Base-by-base conservation (phyloP, 139 green algal species). In the Chlorella vulgaris region DNA sequence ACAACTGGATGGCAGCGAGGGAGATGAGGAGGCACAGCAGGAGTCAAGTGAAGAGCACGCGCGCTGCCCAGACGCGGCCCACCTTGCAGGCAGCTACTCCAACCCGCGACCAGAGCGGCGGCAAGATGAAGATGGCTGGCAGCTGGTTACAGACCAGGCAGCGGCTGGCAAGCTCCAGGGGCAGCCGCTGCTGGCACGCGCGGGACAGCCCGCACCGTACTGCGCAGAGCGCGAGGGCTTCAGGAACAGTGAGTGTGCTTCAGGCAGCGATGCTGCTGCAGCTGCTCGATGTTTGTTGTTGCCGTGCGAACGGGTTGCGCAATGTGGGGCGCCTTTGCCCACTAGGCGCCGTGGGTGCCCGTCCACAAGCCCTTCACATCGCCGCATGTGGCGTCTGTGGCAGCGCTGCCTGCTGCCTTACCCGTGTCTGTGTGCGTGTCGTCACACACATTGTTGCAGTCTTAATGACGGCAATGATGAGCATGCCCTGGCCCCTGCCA, bases 381-480 rank as follows among this genome's bases (percentile, higher is more conserved):
- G n/a, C n/a, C n/a, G n/a, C n/a, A n/a, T n/a, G n/a, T n/a, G n/a
- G n/a, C n/a, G n/a, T n/a, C n/a, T n/a, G n/a, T n/a, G n/a, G n/a
- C n/a, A n/a, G n/a, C n/a, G n/a, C n/a, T n/a, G n/a, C n/a, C 18
- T 0, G 22, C 38, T 79, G 33, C 7, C 7, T 22, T 40, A 74
- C 7, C 29, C 19, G 61, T 24, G 22, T 24, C 22, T 58, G 28
- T 61, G 24, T 22, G 35, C n/a, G 26, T 68, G 6, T 28, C 22
- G 2, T 33, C 35, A 8, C n/a, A n/a, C n/a, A n/a, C 35, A 38
- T 24, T 33, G 26, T 5, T 42, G 66, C 83, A 87, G 83, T 69
- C 38, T 69, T 96, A 38, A 87, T 94, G 81, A 69, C 84, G 38
- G 88, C 86, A 1, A 93, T 95, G 85, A 67, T 88, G 65, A 71